Percentiles rank a stretch among this genome's conserved stretches.
phyloP scores from a whole-genome alignment of 2,329 filamentous ascomycete genomes.

The Cercospora sp. region DNA sequence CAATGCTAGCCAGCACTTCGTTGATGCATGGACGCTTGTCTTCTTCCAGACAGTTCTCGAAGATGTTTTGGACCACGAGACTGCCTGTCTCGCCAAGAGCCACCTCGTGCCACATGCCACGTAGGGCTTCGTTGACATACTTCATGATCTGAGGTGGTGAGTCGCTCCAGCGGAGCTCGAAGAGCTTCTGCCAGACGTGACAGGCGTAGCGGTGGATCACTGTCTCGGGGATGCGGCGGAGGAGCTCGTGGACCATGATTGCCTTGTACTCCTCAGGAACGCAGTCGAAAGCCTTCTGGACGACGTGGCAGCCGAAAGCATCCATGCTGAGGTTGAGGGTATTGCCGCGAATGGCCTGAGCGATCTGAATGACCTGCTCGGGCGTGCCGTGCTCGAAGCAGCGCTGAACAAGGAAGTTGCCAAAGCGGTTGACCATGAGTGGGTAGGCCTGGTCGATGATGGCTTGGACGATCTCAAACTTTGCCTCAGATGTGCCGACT shows the following conservation, averaged over 20 bases:
- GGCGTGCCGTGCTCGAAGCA: constrained; percentile 98
- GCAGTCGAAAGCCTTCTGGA: constrained; percentile 97
- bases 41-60: constrained; percentile 97
- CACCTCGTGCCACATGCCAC: constrained; percentile 98
- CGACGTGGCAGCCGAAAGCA: constrained; percentile 95
- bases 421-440: constrained; percentile 97
- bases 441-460: constrained; percentile 94
- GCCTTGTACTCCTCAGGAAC: constrained; percentile 98
- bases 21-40: constrained; percentile 99
- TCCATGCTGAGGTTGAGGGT: constrained; percentile 96
- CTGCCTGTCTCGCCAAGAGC: constrained; percentile 96
- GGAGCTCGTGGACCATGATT: constrained; percentile 96
- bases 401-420: constrained; percentile 96
- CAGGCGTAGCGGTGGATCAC: constrained; percentile 98
- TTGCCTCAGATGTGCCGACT: constrained; percentile 90
- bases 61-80: constrained; percentile 98
- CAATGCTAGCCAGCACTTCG: constrained; percentile 91
- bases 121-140: constrained; percentile 91
- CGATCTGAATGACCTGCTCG: constrained; percentile 92
- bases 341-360: constrained; percentile 88
- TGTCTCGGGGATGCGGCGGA: constrained; percentile 93
- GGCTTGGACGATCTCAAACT: constrained; percentile 93
- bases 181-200: constrained; percentile 99
- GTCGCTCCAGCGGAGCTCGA: constrained; percentile 93
- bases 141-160: constrained; percentile 98